These are phyloP conservation scores for Acrodontium crateriforme DNA, from an alignment of 2,329 filamentous ascomycete species.

Conservation along the genomic window DNA sequence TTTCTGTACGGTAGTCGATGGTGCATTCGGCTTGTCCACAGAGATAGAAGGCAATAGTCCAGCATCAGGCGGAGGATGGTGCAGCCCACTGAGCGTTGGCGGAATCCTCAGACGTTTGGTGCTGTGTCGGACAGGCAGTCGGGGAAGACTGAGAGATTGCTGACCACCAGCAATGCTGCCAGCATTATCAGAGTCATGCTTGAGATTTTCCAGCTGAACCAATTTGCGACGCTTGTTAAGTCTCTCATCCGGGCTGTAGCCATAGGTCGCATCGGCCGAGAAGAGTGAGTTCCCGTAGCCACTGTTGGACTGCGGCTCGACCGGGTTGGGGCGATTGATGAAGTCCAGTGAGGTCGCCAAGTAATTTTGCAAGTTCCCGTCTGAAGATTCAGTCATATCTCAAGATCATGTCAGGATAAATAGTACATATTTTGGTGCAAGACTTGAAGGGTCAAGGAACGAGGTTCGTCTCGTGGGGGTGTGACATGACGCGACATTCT, in stretches of 20 bases:
- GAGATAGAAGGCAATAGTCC: slow-evolving; percentile 48
- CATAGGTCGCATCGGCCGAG: slow-evolving; percentile 20
- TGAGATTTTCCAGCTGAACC: slow-evolving; percentile 5
- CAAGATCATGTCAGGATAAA: too few species aligned
- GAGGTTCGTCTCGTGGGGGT: too few species aligned
- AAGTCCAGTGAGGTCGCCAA: slow-evolving; percentile 18
- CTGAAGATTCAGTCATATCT: too few species aligned
- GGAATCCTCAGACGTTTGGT: slow-evolving; percentile 28
- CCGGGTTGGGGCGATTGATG: slow-evolving; percentile 24
- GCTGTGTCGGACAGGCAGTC: slow-evolving; percentile 20
- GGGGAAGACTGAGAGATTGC: slow-evolving; percentile 22
- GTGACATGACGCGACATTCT: too few species aligned
- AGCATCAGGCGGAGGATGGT: slow-evolving; percentile 50
- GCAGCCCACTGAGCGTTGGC: slow-evolving; percentile 43
- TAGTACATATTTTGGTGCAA: too few species aligned
- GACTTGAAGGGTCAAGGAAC: too few species aligned
- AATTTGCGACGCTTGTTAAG: slow-evolving; percentile 14
- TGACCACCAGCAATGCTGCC: slow-evolving; percentile 3
- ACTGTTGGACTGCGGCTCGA: slow-evolving; percentile 19
- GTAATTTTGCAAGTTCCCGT: slow-evolving; percentile 7
- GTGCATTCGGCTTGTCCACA: slow-evolving; percentile 11
- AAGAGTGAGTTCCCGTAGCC: slow-evolving; percentile 16
- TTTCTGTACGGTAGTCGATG: background rate
- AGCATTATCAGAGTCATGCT: background rate
- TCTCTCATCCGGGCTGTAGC: slow-evolving; percentile 22